Evolutionary conservation across 495 filamentous ascomycete species (phyloP).

Genomic region (Pyrenopolyporus hunteri): DNA sequence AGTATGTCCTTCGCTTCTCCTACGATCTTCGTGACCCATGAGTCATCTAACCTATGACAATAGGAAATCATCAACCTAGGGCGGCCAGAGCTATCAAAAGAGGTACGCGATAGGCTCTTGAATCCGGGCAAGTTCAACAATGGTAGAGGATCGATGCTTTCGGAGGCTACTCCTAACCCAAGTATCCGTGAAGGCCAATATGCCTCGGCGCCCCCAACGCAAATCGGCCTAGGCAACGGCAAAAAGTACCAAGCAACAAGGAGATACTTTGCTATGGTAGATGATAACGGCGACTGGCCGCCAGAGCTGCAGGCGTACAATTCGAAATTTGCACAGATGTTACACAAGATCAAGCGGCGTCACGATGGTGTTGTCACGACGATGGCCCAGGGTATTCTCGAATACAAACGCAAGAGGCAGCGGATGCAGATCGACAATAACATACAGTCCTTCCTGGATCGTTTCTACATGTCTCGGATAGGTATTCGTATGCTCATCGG

Average conservation of each 20-base stretch:
- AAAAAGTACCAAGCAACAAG: conserved; percentile 62
- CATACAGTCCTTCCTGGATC: conserved; percentile 95
- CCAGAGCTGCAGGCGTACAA: conserved; percentile 96
- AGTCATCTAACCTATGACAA: conserved; percentile 43
- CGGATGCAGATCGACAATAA: conserved; percentile 97
- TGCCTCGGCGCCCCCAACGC: conserved; percentile 68
- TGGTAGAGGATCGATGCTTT: conserved; percentile 63
- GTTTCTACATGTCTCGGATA: conserved; percentile 99
- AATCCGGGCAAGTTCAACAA: conserved; percentile 70
- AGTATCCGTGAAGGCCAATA: conserved; percentile 89
- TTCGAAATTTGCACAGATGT: conserved; percentile 78
- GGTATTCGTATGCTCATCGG: conserved; percentile 99
- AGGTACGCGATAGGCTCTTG: conserved; percentile 79
- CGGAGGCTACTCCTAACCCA: conserved; percentile 85
- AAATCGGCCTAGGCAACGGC: conserved; percentile 56
- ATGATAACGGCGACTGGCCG: conserved; percentile 89
- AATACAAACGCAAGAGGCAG: conserved; percentile 96
- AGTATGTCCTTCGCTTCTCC: conserved; percentile 58
- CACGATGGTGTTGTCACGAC: conserved; percentile 98
- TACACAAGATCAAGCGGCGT: conserved; percentile 91
- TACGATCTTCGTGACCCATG: conserved; percentile 4
- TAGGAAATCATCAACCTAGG: conserved; percentile 90
- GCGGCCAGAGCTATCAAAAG: conserved; percentile 74
- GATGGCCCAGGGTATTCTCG: conserved; percentile 90
- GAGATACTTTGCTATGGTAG: conserved; percentile 90